phyloP scores from a whole-genome alignment of 257 asterid genomes.

The Agastache rugosa region DNA sequence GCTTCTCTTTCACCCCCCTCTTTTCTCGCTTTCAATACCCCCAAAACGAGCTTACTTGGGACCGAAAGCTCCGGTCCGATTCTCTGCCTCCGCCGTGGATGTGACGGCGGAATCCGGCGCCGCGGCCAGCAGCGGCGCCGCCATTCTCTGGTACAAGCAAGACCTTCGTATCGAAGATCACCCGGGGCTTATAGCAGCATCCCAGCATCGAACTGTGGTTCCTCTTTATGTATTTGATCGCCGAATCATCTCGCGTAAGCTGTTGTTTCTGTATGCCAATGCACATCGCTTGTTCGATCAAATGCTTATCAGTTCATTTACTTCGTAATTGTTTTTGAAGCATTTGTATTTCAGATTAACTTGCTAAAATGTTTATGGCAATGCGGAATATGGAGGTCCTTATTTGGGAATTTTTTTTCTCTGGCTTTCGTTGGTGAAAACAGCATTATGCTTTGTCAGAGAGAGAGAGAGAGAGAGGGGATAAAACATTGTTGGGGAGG shows the following conservation, averaged over 20 bases:
- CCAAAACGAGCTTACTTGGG: slow-evolving; percentile 33
- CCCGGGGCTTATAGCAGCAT: slow-evolving; percentile 73
- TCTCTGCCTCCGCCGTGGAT: slow-evolving; percentile 42
- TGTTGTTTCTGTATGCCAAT: neutral
- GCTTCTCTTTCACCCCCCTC: slow-evolving; percentile 48
- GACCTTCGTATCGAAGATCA: slow-evolving; percentile 93
- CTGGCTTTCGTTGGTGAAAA: neutral
- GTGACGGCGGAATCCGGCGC: slow-evolving; percentile 43
- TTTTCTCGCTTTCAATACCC: slow-evolving; percentile 39
- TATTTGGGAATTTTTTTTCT: neutral
- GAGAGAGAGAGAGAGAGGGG: neutral
- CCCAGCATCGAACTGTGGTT: slow-evolving; percentile 58
- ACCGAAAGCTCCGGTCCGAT: slow-evolving; percentile 31
- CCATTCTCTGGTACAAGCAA: slow-evolving; percentile 88
- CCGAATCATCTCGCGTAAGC: slow-evolving; percentile 76
- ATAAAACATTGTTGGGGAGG: neutral
- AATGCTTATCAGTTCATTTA: neutral
- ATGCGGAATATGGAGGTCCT: neutral
- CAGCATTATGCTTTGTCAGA: neutral
- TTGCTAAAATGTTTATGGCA: neutral
- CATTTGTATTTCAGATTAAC: neutral
- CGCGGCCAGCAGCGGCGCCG: slow-evolving; percentile 48
- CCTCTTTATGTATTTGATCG: slow-evolving; percentile 90
- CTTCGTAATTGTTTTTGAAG: neutral
- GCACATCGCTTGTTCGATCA: slow-evolving; percentile 19